These are phyloP conservation scores for Trichoderma aggressivum DNA, from an alignment of 2,329 filamentous ascomycete species.

Conservation along the genomic window DNA sequence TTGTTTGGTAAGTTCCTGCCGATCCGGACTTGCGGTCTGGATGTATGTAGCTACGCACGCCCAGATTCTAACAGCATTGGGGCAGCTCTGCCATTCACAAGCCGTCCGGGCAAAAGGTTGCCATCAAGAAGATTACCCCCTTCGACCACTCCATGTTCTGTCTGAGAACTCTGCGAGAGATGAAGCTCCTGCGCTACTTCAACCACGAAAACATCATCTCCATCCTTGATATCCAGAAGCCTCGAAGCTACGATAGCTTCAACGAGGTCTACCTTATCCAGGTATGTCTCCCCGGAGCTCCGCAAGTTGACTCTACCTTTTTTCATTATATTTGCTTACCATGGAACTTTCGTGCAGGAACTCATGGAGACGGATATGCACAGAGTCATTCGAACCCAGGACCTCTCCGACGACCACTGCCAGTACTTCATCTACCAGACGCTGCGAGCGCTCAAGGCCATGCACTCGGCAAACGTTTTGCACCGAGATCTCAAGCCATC, in stretches of 20 bases:
- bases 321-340: not conserved
- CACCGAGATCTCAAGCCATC: constrained; percentile 97
- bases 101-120: constrained; percentile 95
- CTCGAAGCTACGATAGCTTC: constrained; percentile 91
- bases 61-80: not conserved
- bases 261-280: constrained; percentile 98
- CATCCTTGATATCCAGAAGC: constrained; percentile 98
- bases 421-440: constrained; percentile 99
- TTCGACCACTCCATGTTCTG: constrained; percentile 99
- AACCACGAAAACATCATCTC: constrained; percentile 99
- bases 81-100: constrained; percentile 92
- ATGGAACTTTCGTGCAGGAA: constrained; percentile 55
- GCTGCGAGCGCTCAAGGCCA: constrained; percentile 92
- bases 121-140: constrained; percentile 99
- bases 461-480: constrained; percentile 98
- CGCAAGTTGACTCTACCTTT: not conserved
- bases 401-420: constrained; percentile 97
- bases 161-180: constrained; percentile 91
- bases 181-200: constrained; percentile 98
- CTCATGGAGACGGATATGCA: constrained; percentile 99
- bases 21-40: not conserved
- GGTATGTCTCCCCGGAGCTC: constrained; percentile 48
- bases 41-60: not conserved
- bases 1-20: constrained; percentile 77
- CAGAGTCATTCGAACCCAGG: constrained; percentile 95